Conservation (phyloP, 2,329 filamentous ascomycete genomes). For the Pseudocercospora ulei region DNA sequence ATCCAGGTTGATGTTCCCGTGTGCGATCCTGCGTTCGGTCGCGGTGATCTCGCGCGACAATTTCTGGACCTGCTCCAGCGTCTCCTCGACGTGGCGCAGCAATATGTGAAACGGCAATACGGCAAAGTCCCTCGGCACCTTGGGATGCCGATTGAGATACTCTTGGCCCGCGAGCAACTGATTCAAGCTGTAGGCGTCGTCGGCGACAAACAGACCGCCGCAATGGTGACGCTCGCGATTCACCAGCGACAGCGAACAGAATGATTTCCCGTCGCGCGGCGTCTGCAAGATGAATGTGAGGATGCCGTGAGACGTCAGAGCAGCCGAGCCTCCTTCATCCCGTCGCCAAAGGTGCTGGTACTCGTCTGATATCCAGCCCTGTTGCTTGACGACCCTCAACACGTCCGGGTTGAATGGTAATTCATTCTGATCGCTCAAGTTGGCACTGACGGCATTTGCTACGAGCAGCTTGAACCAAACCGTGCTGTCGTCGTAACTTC, state of each 20-base stretch:
- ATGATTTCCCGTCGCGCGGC: constrained; percentile 30
- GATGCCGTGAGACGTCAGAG: constrained; percentile 29
- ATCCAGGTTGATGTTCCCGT: constrained; percentile 31
- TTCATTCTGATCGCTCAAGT: constrained; percentile 27
- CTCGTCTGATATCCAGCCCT: constrained; percentile 32
- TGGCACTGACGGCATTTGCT: constrained; percentile 27
- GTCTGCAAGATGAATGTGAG: constrained; percentile 33
- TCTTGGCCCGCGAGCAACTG: constrained; percentile 26
- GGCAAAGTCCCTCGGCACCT: constrained; percentile 32
- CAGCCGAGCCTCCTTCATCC: constrained; percentile 31
- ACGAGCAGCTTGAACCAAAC: constrained; percentile 32
- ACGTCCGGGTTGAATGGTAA: constrained; percentile 27
- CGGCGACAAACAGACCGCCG: constrained; percentile 29
- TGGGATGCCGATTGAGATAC: constrained; percentile 32
- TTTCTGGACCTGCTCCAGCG: constrained; percentile 27
- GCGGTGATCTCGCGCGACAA: constrained; percentile 29
- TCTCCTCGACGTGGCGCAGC: constrained; percentile 30
- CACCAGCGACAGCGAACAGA: constrained; percentile 33
- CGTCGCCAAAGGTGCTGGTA: constrained; percentile 32
- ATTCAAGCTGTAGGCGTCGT: constrained; percentile 28
- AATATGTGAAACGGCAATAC: constrained; percentile 31
- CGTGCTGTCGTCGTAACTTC: constrained; percentile 33
- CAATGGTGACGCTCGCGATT: constrained; percentile 30
- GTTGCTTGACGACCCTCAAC: constrained; percentile 24
- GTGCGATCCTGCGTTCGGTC: constrained; percentile 31